Evolutionary conservation across 768 basidiomycete species (phyloP).

Genomic region (Paxillus rubicundulus): DNA sequence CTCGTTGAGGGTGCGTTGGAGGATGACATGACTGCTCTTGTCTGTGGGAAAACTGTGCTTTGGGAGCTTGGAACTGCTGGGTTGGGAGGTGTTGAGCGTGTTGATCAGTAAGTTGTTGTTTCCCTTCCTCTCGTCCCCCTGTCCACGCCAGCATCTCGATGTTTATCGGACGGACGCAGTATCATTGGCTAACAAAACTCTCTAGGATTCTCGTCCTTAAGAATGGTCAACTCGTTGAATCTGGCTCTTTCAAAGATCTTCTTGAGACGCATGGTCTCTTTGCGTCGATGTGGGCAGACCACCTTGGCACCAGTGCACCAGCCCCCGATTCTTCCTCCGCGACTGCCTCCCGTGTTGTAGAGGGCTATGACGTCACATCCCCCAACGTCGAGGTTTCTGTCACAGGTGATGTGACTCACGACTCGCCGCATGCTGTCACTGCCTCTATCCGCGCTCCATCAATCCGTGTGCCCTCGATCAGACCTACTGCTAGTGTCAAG

Average conservation of each 20-base stretch:
- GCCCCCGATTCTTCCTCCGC: constrained; percentile 31
- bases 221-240: constrained; percentile 85
- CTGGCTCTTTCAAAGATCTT: constrained; percentile 76
- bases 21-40: constrained; percentile 3
- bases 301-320: constrained; percentile 57
- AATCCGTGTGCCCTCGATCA: constrained; percentile 21
- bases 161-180: too few species aligned
- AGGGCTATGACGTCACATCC: constrained; percentile 26
- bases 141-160: too few species aligned
- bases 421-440: constrained; percentile 16
- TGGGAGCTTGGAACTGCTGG: constrained; percentile 24
- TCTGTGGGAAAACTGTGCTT: constrained; percentile 23
- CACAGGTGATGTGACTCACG: not conserved
- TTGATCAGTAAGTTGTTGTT: constrained; percentile 54
- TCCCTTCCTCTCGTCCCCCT: not conserved
- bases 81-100: constrained; percentile 51
- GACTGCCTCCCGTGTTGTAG: constrained; percentile 22
- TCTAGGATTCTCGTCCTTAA: constrained; percentile 85
- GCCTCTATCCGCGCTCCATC: constrained; percentile 19
- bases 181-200: not conserved
- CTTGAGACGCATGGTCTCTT: constrained; percentile 70
- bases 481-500: constrained; percentile 17
- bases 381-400: constrained; percentile 27
- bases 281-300: constrained; percentile 87
- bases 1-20: constrained; percentile 28